Percentiles rank a stretch among this genome's conserved stretches.
Evolutionary conservation across 148 eudicot species (phyloP).

Genomic region (Rhododendron griersonianum): DNA sequence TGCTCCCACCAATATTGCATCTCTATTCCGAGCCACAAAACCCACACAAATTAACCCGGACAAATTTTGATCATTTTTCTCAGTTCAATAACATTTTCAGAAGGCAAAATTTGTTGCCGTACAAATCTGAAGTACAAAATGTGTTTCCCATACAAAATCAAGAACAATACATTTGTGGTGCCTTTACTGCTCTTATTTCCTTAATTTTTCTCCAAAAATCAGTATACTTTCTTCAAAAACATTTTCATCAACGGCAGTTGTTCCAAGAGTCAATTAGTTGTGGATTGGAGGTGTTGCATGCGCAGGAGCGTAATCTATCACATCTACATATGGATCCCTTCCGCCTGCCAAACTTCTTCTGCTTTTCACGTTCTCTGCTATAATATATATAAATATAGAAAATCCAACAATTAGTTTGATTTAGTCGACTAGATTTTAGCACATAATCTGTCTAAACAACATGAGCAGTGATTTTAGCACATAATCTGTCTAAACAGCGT

Average conservation of each 20-base stretch:
- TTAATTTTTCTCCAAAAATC: background rate
- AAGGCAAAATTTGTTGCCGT: no score
- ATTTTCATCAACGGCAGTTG: background rate
- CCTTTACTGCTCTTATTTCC: background rate
- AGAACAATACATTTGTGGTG: no score
- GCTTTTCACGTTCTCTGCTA: background rate
- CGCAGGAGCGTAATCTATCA: background rate
- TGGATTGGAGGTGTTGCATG: background rate
- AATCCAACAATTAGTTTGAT: background rate
- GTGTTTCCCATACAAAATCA: no score
- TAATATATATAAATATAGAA: background rate
- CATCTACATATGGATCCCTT: background rate
- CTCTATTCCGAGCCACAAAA: no score
- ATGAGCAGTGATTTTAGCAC: no score
- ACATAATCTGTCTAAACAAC: background rate
- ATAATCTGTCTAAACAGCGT: no score
- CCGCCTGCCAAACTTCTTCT: background rate
- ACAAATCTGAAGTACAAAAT: no score
- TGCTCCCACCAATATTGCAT: no score
- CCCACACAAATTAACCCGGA: no score
- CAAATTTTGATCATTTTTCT: no score
- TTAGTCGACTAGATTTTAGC: background rate
- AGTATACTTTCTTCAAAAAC: no score
- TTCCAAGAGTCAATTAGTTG: background rate
- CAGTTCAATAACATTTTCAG: no score